Conservation (phyloP, 257 asterid genomes). For the Scutellaria barbata region DNA sequence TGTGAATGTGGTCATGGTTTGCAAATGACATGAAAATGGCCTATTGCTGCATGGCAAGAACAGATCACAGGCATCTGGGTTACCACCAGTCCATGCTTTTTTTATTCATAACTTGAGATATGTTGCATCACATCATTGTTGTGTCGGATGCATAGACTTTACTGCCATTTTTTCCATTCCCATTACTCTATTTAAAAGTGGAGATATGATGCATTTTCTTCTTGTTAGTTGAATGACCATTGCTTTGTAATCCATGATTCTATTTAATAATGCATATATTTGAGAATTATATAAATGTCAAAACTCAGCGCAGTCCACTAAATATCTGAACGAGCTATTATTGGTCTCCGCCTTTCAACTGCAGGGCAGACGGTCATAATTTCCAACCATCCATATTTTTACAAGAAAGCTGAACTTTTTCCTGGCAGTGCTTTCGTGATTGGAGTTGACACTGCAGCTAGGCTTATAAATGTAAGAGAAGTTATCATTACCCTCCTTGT, state of each 20-base stretch:
- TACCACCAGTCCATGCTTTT: neutral
- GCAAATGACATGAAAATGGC: neutral
- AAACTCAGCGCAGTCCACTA: constrained; percentile 9
- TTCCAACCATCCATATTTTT: constrained; percentile 94
- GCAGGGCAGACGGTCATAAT: constrained; percentile 88
- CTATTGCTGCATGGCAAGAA: neutral
- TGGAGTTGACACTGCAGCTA: constrained; percentile 87
- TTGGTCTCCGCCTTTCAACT: constrained; percentile 31
- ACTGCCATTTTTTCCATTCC: neutral
- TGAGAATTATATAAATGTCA: neutral
- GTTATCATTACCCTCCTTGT: neutral
- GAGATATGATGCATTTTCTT: neutral
- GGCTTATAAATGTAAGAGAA: constrained; percentile 81
- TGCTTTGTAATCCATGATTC: constrained; percentile 12
- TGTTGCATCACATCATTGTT: neutral
- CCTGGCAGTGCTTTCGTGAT: constrained; percentile 95
- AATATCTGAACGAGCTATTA: constrained; percentile 31
- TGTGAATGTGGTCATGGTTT: neutral
- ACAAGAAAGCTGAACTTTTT: constrained; percentile 92
- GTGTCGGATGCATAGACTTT: neutral
- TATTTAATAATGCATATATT: neutral
- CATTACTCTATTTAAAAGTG: neutral
- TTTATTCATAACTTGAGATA: neutral
- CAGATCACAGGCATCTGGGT: neutral
- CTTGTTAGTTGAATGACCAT: neutral